phyloP scores from a whole-genome alignment of 2,329 filamentous ascomycete genomes.

The Pseudocercospora vitis region DNA sequence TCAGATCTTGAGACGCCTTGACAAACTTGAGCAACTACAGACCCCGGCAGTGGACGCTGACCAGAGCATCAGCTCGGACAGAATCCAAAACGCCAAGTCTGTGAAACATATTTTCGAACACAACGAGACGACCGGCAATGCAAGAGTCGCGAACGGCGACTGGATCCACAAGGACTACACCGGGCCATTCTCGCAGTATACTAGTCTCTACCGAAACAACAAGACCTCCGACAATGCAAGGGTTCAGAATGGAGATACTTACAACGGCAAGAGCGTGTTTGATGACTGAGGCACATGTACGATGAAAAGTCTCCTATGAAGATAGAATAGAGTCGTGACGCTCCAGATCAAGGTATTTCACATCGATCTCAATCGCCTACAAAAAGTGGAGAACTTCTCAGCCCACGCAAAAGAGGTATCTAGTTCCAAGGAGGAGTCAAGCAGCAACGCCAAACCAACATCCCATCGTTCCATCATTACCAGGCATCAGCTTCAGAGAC shows the following conservation, averaged over 20 bases:
- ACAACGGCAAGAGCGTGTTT: not conserved
- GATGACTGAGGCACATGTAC: not conserved
- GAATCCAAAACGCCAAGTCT: not conserved
- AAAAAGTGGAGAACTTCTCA: too few relatives aligned
- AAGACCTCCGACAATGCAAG: not conserved
- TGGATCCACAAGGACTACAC: not conserved
- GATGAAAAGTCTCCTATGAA: not conserved
- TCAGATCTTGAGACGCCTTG: not conserved
- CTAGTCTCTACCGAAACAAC: not conserved
- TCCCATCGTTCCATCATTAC: slow-evolving; percentile 15
- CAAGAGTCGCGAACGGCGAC: not conserved
- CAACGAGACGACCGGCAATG: not conserved
- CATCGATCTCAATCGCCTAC: not conserved
- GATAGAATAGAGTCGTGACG: too few relatives aligned
- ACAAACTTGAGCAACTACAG: not conserved
- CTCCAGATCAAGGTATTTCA: too few relatives aligned
- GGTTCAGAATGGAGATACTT: not conserved
- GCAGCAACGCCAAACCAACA: not conserved
- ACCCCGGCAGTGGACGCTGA: not conserved
- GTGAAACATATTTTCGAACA: not conserved
- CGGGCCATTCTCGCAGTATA: not conserved
- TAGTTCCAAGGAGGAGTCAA: not conserved
- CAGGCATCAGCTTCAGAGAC: not conserved
- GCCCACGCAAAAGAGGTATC: slow-evolving; percentile 16
- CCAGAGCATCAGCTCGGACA: not conserved